phyloP scores from a whole-genome alignment of 345 rosid genomes.

The Populus simonii region DNA sequence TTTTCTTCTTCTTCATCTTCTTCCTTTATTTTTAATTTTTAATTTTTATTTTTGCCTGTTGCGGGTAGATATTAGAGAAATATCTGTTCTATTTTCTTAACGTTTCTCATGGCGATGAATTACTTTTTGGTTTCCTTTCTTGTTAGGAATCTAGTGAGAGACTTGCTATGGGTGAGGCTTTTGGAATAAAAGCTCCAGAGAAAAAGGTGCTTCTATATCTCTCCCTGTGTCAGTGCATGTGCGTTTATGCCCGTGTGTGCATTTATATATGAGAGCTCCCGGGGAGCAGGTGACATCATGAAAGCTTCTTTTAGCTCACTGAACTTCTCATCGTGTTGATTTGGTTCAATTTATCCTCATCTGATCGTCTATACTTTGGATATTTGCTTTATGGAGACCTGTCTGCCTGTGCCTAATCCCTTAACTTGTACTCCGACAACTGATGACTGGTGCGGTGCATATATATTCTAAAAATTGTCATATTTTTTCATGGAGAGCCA shows the following conservation, averaged over 20 bases:
- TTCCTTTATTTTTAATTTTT: too few species aligned
- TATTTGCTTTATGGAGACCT: not conserved
- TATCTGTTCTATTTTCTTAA: not conserved
- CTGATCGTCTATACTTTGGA: not conserved
- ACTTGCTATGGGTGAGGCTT: slow-evolving; percentile 96
- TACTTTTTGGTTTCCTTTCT: slow-evolving; percentile 5
- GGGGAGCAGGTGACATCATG: slow-evolving; percentile 53
- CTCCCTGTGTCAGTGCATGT: not conserved
- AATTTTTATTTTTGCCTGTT: not conserved
- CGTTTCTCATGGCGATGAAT: not conserved
- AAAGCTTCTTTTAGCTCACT: not conserved
- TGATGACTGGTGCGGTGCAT: not conserved
- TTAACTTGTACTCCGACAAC: not conserved
- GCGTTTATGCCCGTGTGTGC: not conserved
- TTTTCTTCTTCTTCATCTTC: too few species aligned
- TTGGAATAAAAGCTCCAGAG: slow-evolving; percentile 86
- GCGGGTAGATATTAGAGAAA: not conserved
- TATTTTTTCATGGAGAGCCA: not conserved
- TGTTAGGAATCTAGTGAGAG: slow-evolving; percentile 78
- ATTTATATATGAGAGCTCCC: slow-evolving; percentile 55
- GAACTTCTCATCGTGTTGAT: not conserved
- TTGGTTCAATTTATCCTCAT: slow-evolving; percentile 3
- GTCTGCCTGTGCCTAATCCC: not conserved
- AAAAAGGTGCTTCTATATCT: slow-evolving; percentile 56
- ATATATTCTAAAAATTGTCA: not conserved